Conservation (phyloP, 192 early-diverging fungal species). For the Phlyctochytrium bullatum region DNA sequence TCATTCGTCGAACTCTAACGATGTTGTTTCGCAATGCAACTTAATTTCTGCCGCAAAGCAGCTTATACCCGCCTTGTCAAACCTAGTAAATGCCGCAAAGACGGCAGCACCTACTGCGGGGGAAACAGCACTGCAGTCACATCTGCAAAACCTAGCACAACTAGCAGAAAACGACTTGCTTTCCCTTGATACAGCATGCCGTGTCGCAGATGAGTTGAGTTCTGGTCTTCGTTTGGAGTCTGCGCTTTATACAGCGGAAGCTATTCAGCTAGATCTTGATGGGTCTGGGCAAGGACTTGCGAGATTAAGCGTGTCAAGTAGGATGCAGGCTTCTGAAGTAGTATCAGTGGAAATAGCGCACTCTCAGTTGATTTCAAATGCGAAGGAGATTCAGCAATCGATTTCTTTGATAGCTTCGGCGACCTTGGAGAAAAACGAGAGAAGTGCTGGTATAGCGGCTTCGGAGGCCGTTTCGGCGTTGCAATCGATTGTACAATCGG, state of each 20-base stretch:
- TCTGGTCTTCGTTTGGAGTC: constrained; percentile 37
- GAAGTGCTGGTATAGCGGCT: constrained; percentile 33
- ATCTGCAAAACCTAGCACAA: constrained; percentile 30
- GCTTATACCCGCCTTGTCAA: constrained; percentile 38
- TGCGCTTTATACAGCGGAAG: constrained; percentile 39
- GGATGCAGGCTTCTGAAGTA: constrained; percentile 8
- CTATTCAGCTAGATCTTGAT: constrained; percentile 37
- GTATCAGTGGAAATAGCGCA: constrained; percentile 28
- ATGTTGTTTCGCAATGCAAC: constrained; percentile 40
- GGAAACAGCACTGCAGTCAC: constrained; percentile 36
- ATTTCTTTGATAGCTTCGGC: constrained; percentile 32
- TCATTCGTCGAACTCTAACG: constrained; percentile 25
- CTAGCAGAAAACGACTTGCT: constrained; percentile 37
- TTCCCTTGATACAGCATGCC: constrained; percentile 33
- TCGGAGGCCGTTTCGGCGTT: constrained; percentile 41
- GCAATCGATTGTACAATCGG: constrained; percentile 31
- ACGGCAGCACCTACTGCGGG: constrained; percentile 44
- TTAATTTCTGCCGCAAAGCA: constrained; percentile 47
- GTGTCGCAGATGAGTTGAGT: constrained; percentile 43
- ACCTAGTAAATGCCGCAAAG: constrained; percentile 36
- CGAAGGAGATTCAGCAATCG: constrained; percentile 30
- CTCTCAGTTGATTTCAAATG: constrained; percentile 22
- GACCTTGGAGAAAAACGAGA: constrained; percentile 28
- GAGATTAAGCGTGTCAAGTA: neutral
- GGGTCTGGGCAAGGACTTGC: constrained; percentile 10